Percentiles rank a stretch among this genome's conserved stretches.
Evolutionary conservation across 2,329 filamentous ascomycete genomes (phyloP).

Genomic region (Tolypocladium tundrense): DNA sequence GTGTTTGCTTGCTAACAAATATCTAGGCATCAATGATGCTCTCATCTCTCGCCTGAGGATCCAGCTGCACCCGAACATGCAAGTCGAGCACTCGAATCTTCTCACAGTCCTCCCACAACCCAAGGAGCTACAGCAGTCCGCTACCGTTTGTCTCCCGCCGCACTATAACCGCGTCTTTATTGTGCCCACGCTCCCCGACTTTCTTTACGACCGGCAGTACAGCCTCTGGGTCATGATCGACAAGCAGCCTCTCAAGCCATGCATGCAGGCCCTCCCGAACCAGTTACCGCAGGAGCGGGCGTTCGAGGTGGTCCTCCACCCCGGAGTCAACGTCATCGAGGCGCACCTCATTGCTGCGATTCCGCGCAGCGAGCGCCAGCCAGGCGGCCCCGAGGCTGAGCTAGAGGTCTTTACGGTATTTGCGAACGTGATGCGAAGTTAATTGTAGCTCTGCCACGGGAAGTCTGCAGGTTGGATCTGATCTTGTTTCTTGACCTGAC

Average conservation of each 20-base stretch:
- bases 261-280: conserved; percentile 37
- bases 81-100: conserved; percentile 49
- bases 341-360: conserved; percentile 67
- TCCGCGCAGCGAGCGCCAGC: conserved; percentile 45
- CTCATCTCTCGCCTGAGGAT: conserved; percentile 58
- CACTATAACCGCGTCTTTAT: conserved; percentile 64
- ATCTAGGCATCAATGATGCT: conserved; percentile 44
- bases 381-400: conserved; percentile 55
- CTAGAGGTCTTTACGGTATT: conserved; percentile 71
- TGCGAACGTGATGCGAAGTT: conserved; percentile 51
- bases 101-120: conserved; percentile 56
- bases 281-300: conserved; percentile 52
- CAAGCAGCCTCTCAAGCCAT: conserved; percentile 45
- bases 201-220: conserved; percentile 58
- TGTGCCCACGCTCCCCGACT: conserved; percentile 52
- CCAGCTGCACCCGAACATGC: conserved; percentile 57
- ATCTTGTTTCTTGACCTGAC: background rate
- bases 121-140: conserved; percentile 57
- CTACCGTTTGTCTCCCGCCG: conserved; percentile 59
- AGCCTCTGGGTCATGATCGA: conserved; percentile 68
- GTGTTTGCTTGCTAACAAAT: conserved; percentile 10
- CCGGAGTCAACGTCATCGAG: conserved; percentile 68
- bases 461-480: background rate
- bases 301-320: conserved; percentile 63
- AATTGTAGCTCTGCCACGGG: background rate